Percentiles rank a stretch among this genome's conserved stretches.
Evolutionary conservation across 768 basidiomycete species (phyloP).

Genomic region (Tylopilus rubrobrunneus): DNA sequence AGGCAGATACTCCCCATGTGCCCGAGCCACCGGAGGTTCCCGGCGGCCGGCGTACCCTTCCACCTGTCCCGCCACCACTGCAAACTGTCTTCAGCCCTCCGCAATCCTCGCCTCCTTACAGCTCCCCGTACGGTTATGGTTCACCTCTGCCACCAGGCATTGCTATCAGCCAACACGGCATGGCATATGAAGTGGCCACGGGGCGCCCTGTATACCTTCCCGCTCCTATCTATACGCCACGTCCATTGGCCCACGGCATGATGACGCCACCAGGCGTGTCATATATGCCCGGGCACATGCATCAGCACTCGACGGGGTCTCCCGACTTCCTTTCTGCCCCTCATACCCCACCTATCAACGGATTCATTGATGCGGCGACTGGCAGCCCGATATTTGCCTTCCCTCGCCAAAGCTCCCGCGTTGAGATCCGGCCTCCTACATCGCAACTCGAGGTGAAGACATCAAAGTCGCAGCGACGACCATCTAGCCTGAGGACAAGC

Average conservation of each 20-base stretch:
- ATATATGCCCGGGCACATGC: constrained; percentile 61
- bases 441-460: constrained; percentile 23
- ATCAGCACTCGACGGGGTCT: constrained; percentile 54
- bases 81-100: constrained; percentile 41
- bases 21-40: constrained; percentile 20
- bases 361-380: constrained; percentile 62
- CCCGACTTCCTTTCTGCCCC: constrained; percentile 61
- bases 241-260: constrained; percentile 58
- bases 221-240: constrained; percentile 62
- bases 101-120: constrained; percentile 54
- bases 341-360: constrained; percentile 58
- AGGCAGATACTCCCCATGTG: constrained; percentile 26
- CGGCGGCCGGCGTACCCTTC: constrained; percentile 26
- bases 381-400: constrained; percentile 72
- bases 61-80: constrained; percentile 39
- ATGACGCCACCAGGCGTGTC: constrained; percentile 44
- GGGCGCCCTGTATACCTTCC: constrained; percentile 77
- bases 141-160: constrained; percentile 64
- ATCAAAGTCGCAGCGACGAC: constrained; percentile 27
- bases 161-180: constrained; percentile 67
- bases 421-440: constrained; percentile 68
- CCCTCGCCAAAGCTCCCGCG: constrained; percentile 64
- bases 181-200: constrained; percentile 79
- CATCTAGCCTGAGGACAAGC: constrained; percentile 45
- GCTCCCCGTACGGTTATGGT: constrained; percentile 64